Percentiles rank a stretch among this genome's conserved stretches.
Conservation (phyloP, 1,284 basidiomycete species). For the Phylloporus sp. region DNA sequence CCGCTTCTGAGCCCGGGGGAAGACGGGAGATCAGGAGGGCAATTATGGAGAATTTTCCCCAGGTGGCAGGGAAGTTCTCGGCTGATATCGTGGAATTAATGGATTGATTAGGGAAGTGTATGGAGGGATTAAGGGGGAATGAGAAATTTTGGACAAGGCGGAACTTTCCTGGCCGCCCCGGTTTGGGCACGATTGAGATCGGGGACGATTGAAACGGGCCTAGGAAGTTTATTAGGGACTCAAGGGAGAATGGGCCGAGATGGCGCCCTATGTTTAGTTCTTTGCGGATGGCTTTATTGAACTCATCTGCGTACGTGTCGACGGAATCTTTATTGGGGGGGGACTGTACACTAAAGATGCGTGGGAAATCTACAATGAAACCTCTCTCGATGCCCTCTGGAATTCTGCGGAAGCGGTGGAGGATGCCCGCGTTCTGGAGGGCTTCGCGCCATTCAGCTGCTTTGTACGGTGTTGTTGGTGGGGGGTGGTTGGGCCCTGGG, state of each 20-base stretch:
- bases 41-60: neutral
- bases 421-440: neutral
- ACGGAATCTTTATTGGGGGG: neutral
- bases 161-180: neutral
- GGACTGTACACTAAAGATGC: neutral
- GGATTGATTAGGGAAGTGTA: neutral
- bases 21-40: neutral
- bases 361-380: neutral
- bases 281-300: neutral
- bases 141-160: neutral
- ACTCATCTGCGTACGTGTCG: neutral
- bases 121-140: neutral
- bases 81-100: neutral
- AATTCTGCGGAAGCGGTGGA: neutral
- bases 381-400: neutral
- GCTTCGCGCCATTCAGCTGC: constrained; percentile 21
- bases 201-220: neutral
- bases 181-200: neutral
- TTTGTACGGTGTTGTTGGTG: constrained; percentile 28
- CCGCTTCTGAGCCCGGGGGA: neutral
- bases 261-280: neutral
- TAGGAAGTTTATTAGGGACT: neutral
- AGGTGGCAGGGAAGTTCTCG: neutral
- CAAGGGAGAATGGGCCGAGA: neutral
- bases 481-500: constrained; percentile 22